Evolutionary conservation across 176 grass and related monocot species (phyloP), one percentile per base, ranked within the genome.

Genomic region (Rhipidocladum racemiflorum): DNA sequence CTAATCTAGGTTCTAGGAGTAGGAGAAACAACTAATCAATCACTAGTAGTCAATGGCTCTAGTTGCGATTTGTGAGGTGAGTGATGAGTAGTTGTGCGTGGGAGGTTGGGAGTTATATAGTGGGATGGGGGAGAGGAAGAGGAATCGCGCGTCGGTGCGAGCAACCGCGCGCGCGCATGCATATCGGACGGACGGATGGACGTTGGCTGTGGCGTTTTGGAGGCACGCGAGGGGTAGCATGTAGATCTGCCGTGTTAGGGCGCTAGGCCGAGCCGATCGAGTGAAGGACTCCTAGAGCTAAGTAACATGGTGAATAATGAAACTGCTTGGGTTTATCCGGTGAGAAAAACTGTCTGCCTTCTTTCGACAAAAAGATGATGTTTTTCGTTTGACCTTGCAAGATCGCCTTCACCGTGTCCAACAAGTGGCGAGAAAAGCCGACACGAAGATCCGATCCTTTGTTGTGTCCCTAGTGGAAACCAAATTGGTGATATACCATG

Each of bases 21-120:
- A 10, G 54, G 54, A 32, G 29, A n/a, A 9, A 43, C 21, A 2
- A 2, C 61, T 12, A 21, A 50, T 36, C 27, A 21, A 50, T 36
- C 27, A 29, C 74, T 13, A 3, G 15, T 0, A 45, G 16, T 20
- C 24, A 76, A 67, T 77, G 72, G 64, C 2, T 87, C 79, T 77
- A 88, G 65, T 83, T 83, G 74, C 39, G 28, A 29, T 25, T 63
- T 71, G 45, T 66, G 43, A 32, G 61, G 32, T n/a, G 57, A 65
- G 66, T 57, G 81, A 65, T 10, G 79, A 20, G 24, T 28, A 40
- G 24, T 25, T 21, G 75, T 7, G 62, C 6, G 70, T 71, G 72
- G 25, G 36, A 39, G 70, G 45, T 64, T 86, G 69, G 44, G 79
- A 29, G 50, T 73, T 84, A 84, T 91, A 91, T 87, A 91, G 73